Percentiles rank a stretch among this genome's conserved stretches.
These are phyloP conservation scores for Orbilia oligospora DNA, from an alignment of 2,329 filamentous ascomycete species.

Conservation along the genomic window DNA sequence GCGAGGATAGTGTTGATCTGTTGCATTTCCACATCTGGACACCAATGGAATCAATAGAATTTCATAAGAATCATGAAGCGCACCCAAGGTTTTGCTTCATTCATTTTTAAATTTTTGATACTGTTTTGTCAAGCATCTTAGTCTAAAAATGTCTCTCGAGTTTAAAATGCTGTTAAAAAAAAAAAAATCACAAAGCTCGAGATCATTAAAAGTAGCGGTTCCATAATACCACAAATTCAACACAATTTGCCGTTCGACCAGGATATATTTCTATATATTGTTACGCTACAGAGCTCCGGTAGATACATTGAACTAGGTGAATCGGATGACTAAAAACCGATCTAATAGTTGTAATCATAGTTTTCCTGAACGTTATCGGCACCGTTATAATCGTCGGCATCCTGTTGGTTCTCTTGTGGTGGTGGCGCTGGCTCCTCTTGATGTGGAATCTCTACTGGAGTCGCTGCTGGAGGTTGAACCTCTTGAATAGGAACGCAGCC, in stretches of 20 bases:
- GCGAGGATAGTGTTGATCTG: too few species aligned
- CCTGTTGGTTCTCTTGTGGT: background rate
- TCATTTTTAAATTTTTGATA: too few species aligned
- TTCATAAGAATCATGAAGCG: too few species aligned
- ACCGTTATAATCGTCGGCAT: background rate
- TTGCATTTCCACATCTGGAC: too few species aligned
- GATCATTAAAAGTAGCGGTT: too few species aligned
- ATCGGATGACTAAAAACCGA: background rate
- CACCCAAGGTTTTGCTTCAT: too few species aligned
- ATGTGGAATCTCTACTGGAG: background rate
- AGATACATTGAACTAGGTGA: background rate
- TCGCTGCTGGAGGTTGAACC: background rate
- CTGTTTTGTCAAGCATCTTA: too few species aligned
- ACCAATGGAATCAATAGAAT: too few species aligned
- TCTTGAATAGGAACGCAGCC: slow-evolving; percentile 6
- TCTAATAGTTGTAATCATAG: slow-evolving; percentile 2
- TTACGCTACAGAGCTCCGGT: background rate
- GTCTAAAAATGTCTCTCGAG: too few species aligned
- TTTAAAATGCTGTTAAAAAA: too few species aligned
- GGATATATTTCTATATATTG: background rate
- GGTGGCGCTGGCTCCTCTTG: background rate
- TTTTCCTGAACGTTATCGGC: background rate
- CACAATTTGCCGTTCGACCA: background rate
- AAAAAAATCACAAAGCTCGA: too few species aligned
- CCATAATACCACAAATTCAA: background rate